Conservation (phyloP, 2,329 filamentous ascomycete species). For the Fusarium hainanense region DNA sequence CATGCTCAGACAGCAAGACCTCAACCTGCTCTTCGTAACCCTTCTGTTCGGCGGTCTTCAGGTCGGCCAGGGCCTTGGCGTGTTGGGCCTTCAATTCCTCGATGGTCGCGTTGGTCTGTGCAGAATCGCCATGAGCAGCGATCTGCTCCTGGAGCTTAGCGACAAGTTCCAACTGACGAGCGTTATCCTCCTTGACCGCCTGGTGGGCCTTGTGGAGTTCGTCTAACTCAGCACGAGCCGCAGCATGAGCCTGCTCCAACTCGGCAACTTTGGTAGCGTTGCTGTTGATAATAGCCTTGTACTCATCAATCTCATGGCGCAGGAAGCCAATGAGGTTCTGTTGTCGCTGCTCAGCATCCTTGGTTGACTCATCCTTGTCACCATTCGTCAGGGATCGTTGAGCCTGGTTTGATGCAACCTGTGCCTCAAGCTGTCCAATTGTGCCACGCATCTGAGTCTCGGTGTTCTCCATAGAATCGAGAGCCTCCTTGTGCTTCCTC, state of each 20-base stretch:
- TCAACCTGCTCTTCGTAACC: constrained; percentile 68
- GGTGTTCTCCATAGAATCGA: constrained; percentile 76
- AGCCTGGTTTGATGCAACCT: constrained; percentile 65
- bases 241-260: constrained; percentile 77
- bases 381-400: constrained; percentile 56
- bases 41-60: constrained; percentile 62
- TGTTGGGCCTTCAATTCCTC: constrained; percentile 62
- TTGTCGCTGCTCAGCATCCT: constrained; percentile 65
- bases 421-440: constrained; percentile 76
- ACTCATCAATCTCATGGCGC: constrained; percentile 81
- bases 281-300: constrained; percentile 77
- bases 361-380: constrained; percentile 55
- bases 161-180: constrained; percentile 61
- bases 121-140: constrained; percentile 66
- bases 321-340: constrained; percentile 70
- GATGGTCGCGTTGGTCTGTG: constrained; percentile 67
- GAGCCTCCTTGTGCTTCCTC: constrained; percentile 75
- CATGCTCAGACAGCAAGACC: constrained; percentile 69
- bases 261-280: constrained; percentile 77
- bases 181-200: constrained; percentile 58
- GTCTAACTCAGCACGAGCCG: constrained; percentile 74
- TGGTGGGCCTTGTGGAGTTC: constrained; percentile 71
- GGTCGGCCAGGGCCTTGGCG: constrained; percentile 60
- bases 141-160: constrained; percentile 68
- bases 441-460: constrained; percentile 79